Base-by-base conservation (phyloP, 495 filamentous ascomycete genomes). In the Daldinia concentrica region DNA sequence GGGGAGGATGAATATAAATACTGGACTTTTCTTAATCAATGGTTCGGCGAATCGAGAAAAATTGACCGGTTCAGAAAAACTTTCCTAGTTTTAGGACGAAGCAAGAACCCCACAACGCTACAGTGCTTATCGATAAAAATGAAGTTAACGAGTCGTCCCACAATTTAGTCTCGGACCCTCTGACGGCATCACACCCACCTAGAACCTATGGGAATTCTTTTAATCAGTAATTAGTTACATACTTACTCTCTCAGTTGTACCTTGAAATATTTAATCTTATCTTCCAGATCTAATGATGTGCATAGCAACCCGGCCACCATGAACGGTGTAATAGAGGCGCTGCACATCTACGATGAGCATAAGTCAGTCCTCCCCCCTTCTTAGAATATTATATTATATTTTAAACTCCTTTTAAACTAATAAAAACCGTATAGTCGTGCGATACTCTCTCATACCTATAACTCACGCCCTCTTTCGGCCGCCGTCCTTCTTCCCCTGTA, bases 311-410 rank as follows among this genome's bases (percentile, higher is more conserved):
- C 68, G 30, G 37, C 65, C 76, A 78, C 75, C 78, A 93, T 93
- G 88, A 93, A 90, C 86, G 89, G 91, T 82, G 89, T 91, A 78
- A 91, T 99, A 75, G 94, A 97, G 86, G 95, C 95, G 74, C 83
- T 99, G 75, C 96, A 98, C 86, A 93, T 99, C 77, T 97, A 90
- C 79, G 93, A 98, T 85, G 93, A 97, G 82, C 86, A 92, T 79
- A 93, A 93, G 93, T 95, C 81, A 75, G 84, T 73, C 22, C 3
- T 5, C 26, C 50, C 14, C 9, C 9, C 29, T 45, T 54, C 54
- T 19, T 36, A 24, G 1, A 34, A 34, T 34, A 34, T 9, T 34
- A n/a, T 4, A 6, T n/a, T 30, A 50, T 17, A 39, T 37, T 19
- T 1, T 27, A 43, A 41, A 12, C 11, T 37, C 54, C 17, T 57